Conservation (phyloP, 129 eudicot genomes). For the Kitagawia praeruptora region DNA sequence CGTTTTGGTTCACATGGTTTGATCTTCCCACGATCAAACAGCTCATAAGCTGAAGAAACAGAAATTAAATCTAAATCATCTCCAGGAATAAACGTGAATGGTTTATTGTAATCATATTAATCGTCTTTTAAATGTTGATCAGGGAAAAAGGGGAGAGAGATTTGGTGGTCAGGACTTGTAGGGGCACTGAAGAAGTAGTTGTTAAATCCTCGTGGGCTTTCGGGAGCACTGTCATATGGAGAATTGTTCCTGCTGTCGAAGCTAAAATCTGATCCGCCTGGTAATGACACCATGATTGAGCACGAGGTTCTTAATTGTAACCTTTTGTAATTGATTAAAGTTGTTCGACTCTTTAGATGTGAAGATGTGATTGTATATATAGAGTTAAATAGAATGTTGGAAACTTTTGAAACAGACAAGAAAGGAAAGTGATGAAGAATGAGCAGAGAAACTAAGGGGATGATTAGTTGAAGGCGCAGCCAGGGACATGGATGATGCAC, state of each 20-base stretch:
- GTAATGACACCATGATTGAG: conserved; percentile 3
- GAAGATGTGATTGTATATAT: background rate
- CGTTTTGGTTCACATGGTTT: background rate
- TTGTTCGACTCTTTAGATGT: background rate
- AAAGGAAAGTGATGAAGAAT: background rate
- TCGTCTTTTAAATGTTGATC: background rate
- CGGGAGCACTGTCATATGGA: conserved; percentile 26
- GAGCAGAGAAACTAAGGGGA: background rate
- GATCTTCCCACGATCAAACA: conserved; percentile 10
- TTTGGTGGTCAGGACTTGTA: conserved; percentile 16
- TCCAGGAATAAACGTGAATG: background rate
- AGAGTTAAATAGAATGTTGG: background rate
- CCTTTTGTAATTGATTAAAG: background rate
- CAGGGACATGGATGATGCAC: no score
- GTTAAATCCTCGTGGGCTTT: conserved; percentile 24
- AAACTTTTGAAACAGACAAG: background rate
- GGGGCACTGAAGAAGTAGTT: conserved; percentile 30
- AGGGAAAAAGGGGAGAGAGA: background rate
- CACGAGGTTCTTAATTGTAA: background rate
- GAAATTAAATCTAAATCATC: background rate
- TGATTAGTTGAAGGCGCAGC: background rate
- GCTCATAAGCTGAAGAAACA: conserved; percentile 9
- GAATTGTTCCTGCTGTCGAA: conserved; percentile 27
- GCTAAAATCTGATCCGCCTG: conserved; percentile 24
- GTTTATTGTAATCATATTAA: background rate